Evolutionary conservation across 2,329 filamentous ascomycete genomes (phyloP).

Genomic region (Rosellinia necatrix): DNA sequence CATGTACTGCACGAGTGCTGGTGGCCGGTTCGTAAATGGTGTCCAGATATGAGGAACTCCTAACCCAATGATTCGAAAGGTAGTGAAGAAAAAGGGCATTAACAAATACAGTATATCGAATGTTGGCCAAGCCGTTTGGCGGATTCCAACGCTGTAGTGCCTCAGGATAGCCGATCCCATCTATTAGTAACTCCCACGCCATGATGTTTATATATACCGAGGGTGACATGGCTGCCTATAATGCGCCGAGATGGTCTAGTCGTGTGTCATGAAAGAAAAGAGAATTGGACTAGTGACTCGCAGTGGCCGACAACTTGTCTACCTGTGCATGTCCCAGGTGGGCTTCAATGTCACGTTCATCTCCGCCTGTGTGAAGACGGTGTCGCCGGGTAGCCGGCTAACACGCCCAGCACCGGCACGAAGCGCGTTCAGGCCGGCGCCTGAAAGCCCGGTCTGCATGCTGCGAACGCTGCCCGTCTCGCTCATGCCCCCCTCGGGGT

Average conservation of each 20-base stretch:
- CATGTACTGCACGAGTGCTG: constrained; percentile 1
- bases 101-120: constrained; percentile 28
- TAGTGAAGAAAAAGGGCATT: constrained; percentile 26
- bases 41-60: constrained; percentile 14
- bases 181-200: constrained; percentile 30
- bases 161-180: constrained; percentile 24
- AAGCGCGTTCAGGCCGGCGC: constrained; percentile 70
- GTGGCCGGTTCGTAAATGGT: constrained; percentile 19
- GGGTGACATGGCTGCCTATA: constrained; percentile 15
- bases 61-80: constrained; percentile 10
- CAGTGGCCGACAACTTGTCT: too few species aligned
- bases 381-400: constrained; percentile 79
- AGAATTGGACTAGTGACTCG: constrained; percentile 34
- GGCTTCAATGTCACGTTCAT: constrained; percentile 65
- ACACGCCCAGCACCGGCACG: constrained; percentile 84
- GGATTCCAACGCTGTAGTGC: constrained; percentile 19
- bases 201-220: constrained; percentile 28
- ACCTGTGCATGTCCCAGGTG: constrained; percentile 62
- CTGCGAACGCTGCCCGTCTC: constrained; percentile 71
- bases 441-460: constrained; percentile 78
- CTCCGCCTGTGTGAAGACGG: constrained; percentile 76
- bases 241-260: constrained; percentile 22
- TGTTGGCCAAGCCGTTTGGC: constrained; percentile 9
- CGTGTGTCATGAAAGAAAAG: constrained; percentile 26
- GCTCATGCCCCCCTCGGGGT: constrained; percentile 62